These are phyloP conservation scores for Aegle marmelos DNA, from an alignment of 345 rosid species.

Conservation along the genomic window DNA sequence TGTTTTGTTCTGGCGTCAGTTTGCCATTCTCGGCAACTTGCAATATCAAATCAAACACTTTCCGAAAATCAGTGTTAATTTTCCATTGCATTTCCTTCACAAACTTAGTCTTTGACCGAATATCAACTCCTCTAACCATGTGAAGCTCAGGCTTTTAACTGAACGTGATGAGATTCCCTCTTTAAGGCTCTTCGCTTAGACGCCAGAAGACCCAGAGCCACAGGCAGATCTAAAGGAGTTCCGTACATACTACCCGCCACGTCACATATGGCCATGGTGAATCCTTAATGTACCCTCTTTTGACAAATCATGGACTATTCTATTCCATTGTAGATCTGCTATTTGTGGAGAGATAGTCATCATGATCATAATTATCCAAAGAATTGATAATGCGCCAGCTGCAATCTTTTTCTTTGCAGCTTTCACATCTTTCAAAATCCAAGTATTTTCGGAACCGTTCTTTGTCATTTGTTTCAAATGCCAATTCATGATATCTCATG, in stretches of 20 bases:
- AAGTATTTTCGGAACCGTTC: conserved; percentile 37
- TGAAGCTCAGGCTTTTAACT: conserved; percentile 42
- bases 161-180: conserved; percentile 54
- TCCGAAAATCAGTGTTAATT: conserved; percentile 35
- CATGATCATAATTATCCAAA: conserved; percentile 30
- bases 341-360: conserved; percentile 41
- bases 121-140: conserved; percentile 26
- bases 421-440: conserved; percentile 29
- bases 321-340: conserved; percentile 55
- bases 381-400: conserved; percentile 46
- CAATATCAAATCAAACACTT: conserved; percentile 51
- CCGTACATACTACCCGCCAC: conserved; percentile 57
- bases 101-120: conserved; percentile 29
- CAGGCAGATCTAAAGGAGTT: conserved; percentile 51
- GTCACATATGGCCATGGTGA: conserved; percentile 51
- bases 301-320: conserved; percentile 49
- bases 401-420: conserved; percentile 46
- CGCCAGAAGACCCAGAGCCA: conserved; percentile 50
- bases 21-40: conserved; percentile 41
- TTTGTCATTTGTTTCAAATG: conserved; percentile 43
- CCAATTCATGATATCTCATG: conserved; percentile 51
- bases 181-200: conserved; percentile 59
- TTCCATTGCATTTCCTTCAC: conserved; percentile 37
- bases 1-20: conserved; percentile 47
- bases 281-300: conserved; percentile 42